Base-by-base conservation (phyloP, 495 filamentous ascomycete species). In the Acidomyces sp. region DNA sequence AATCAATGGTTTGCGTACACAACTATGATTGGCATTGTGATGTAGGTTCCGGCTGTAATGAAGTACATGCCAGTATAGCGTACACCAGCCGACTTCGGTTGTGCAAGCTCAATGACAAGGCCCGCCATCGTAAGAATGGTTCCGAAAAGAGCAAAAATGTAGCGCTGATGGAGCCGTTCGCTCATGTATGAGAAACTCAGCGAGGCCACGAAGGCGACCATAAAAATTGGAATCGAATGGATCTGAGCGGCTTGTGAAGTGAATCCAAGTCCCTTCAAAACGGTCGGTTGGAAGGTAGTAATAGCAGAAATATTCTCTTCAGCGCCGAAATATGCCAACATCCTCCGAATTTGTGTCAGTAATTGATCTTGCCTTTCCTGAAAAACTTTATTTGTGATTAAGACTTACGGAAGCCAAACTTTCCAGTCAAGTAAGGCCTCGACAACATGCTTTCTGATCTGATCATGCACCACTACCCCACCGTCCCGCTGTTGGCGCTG, bases 401-500 rank as follows among this genome's bases (percentile, higher is more conserved):
- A n/a, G 17, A 30, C 41, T 40, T 45, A 53, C 49, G 12, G 46
- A 21, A 25, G 30, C 51, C 51, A 54, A 32, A 54, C 49, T 38
- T 54, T 54, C 51, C 51, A 54, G 38, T 54, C 51, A 10, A 34
- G 39, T 19, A 50, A 33, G 23, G 28, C 18, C 6, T 20, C 17
- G 30, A 43, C 15, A 21, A 43, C 33, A 7, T 43, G 17, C 18
- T 20, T 20, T 7, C 7, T 37, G 31, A 34, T 34, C 9, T 21
- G 29, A 11, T 50, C 47, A 20, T 45, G 18, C 3, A 29, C 30
- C 17, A 45, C 28, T 4, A 39, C 31, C 0, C 31, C 50, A 4
- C 46, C 51, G 26, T 54, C 51, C 6, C 34, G 37, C n/a, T 43
- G 46, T 39, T 23, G 19, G 4, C 39, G 39, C 12, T 9, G 29